Conservation (phyloP, 495 filamentous ascomycete species). For the Penicillium fimorum region DNA sequence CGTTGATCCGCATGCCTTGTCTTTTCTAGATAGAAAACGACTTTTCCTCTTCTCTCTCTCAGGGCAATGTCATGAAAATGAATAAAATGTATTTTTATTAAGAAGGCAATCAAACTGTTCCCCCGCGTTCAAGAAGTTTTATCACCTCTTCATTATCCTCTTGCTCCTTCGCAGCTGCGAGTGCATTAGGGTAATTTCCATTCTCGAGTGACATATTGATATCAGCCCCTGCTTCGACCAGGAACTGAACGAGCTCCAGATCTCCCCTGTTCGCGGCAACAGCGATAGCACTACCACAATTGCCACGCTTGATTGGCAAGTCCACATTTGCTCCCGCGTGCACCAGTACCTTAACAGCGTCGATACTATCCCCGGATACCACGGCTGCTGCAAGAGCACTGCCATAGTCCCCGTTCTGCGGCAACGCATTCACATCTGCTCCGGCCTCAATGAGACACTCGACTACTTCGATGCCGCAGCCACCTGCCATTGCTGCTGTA, state of each 20-base stretch:
- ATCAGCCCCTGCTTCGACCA: slow-evolving; percentile 23
- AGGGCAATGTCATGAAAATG: too few relatives aligned
- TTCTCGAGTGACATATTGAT: not conserved
- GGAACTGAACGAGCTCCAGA: not conserved
- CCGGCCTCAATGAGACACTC: too few relatives aligned
- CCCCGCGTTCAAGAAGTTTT: not conserved
- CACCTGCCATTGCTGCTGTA: too few relatives aligned
- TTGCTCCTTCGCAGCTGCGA: not conserved
- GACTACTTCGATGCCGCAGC: too few relatives aligned
- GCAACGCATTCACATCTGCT: too few relatives aligned
- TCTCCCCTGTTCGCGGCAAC: not conserved
- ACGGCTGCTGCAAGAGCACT: slow-evolving; percentile 23
- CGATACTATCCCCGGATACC: slow-evolving; percentile 7
- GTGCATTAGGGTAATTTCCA: not conserved
- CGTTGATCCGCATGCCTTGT: too few relatives aligned
- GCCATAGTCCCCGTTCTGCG: slow-evolving; percentile 14
- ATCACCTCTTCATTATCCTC: not conserved
- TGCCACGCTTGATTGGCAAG: slow-evolving; percentile 9
- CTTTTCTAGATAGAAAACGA: too few relatives aligned
- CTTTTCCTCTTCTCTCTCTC: too few relatives aligned
- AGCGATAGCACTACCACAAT: slow-evolving; percentile 18
- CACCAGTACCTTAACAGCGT: slow-evolving; percentile 20
- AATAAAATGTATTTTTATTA: too few relatives aligned
- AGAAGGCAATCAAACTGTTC: not conserved
- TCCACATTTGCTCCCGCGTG: slow-evolving; percentile 31